Conservation (phyloP, 805 yeast species). For the Metschnikowia similis region DNA sequence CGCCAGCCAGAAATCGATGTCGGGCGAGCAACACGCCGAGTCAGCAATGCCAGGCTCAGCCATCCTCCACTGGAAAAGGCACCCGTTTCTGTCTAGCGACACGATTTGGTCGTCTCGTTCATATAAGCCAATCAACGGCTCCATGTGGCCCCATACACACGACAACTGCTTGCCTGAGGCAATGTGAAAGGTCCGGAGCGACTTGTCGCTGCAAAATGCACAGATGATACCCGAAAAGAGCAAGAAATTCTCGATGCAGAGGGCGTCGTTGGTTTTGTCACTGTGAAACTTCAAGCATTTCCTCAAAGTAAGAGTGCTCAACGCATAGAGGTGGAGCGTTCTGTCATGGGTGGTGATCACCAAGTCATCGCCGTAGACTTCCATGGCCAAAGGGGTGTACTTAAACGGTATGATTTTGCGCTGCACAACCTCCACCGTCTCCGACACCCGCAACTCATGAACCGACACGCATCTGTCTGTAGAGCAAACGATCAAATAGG, state of each 20-base stretch:
- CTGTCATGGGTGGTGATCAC: conserved; percentile 53
- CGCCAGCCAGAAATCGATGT: neutral
- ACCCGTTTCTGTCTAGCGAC: conserved; percentile 51
- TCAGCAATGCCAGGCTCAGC: neutral
- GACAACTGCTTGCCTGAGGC: conserved; percentile 44
- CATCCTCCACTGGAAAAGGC: conserved; percentile 48
- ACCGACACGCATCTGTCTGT: conserved; percentile 58
- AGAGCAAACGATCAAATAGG: conserved; percentile 48
- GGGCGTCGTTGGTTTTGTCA: conserved; percentile 35
- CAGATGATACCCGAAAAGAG: conserved; percentile 29
- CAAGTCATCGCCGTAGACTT: conserved; percentile 34
- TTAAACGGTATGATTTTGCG: conserved; percentile 50
- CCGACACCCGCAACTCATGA: conserved; percentile 32
- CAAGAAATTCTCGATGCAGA: conserved; percentile 43
- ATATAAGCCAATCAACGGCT: conserved; percentile 43
- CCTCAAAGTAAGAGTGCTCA: conserved; percentile 28
- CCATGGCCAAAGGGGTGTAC: conserved; percentile 46
- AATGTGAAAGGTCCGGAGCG: conserved; percentile 48
- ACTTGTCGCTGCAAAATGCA: conserved; percentile 52
- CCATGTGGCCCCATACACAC: conserved; percentile 53
- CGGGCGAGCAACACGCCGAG: neutral
- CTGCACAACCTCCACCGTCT: conserved; percentile 21
- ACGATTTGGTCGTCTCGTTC: conserved; percentile 26
- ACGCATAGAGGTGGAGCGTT: conserved; percentile 37
- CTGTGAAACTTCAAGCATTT: conserved; percentile 40